phyloP scores from a whole-genome alignment of 805 yeast genomes.

The Wickerhamomyces chambardii region DNA sequence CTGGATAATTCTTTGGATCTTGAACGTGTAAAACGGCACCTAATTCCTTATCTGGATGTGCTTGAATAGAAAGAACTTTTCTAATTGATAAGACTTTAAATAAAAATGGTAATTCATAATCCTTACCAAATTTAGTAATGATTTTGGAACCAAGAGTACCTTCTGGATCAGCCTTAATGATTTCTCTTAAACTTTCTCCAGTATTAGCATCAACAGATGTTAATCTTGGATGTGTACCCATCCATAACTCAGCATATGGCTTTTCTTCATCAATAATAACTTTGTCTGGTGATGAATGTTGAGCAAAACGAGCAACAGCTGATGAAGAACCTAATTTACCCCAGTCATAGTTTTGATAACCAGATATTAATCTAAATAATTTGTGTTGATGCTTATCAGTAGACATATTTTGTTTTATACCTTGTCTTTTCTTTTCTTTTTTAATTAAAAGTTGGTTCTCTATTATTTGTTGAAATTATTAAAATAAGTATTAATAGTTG shows the following conservation, averaged over 20 bases:
- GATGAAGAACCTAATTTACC: slow-evolving; percentile 79
- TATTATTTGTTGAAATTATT: too few species aligned
- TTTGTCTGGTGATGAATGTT: slow-evolving; percentile 47
- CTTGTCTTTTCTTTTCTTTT: too few species aligned
- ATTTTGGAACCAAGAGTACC: slow-evolving; percentile 49
- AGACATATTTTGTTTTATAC: too few species aligned
- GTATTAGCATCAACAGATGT: slow-evolving; percentile 58
- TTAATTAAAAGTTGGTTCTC: too few species aligned
- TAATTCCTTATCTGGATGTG: slow-evolving; percentile 90
- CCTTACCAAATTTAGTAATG: slow-evolving; percentile 55
- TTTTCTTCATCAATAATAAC: slow-evolving; percentile 57
- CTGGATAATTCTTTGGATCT: slow-evolving; percentile 95
- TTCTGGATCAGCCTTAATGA: slow-evolving; percentile 52
- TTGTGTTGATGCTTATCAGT: neutral
- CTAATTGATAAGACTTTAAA: slow-evolving; percentile 91
- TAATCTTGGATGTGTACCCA: slow-evolving; percentile 96
- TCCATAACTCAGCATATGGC: slow-evolving; percentile 98
- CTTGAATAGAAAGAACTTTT: slow-evolving; percentile 92
- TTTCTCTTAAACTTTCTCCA: slow-evolving; percentile 55
- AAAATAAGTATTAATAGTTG: too few species aligned
- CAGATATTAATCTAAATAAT: slow-evolving; percentile 20
- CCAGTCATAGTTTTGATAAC: slow-evolving; percentile 81
- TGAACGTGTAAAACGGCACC: slow-evolving; percentile 66
- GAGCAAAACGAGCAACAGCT: slow-evolving; percentile 85
- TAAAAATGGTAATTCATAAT: slow-evolving; percentile 76